These are phyloP conservation scores for Trichoderma afroharzianum DNA, from an alignment of 2,329 filamentous ascomycete genomes.

Conservation along the genomic window DNA sequence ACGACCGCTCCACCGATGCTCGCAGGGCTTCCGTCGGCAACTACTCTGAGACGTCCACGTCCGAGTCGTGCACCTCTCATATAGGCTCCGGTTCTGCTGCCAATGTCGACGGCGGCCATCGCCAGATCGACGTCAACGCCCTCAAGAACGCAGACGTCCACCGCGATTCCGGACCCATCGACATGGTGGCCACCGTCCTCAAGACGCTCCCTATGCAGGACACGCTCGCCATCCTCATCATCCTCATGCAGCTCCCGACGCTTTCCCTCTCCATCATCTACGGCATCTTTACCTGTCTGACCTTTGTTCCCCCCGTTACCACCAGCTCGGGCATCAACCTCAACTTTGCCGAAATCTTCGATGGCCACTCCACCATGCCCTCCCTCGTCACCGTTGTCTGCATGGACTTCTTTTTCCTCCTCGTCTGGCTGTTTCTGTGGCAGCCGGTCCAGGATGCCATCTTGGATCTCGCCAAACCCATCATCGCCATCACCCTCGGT, in stretches of 20 bases:
- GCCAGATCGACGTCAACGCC: constrained; percentile 67
- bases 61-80: constrained; percentile 47
- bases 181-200: constrained; percentile 80
- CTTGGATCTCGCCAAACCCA: constrained; percentile 85
- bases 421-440: constrained; percentile 86
- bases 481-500: constrained; percentile 86
- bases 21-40: constrained; percentile 49
- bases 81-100: constrained; percentile 33
- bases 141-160: constrained; percentile 66
- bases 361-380: constrained; percentile 79
- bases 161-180: constrained; percentile 68
- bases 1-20: constrained; percentile 41
- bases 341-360: constrained; percentile 87
- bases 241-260: constrained; percentile 87
- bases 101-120: constrained; percentile 48
- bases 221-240: constrained; percentile 93
- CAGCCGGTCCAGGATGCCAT: constrained; percentile 82
- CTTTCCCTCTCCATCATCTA: constrained; percentile 86
- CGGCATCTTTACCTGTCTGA: constrained; percentile 86
- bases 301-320: constrained; percentile 81
- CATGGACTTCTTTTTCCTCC: constrained; percentile 77
- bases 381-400: constrained; percentile 80
- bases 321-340: constrained; percentile 74
- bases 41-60: constrained; percentile 51
- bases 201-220: constrained; percentile 87